Evolutionary conservation across 768 basidiomycete species (phyloP).

Genomic region (Dioszegia crocea): DNA sequence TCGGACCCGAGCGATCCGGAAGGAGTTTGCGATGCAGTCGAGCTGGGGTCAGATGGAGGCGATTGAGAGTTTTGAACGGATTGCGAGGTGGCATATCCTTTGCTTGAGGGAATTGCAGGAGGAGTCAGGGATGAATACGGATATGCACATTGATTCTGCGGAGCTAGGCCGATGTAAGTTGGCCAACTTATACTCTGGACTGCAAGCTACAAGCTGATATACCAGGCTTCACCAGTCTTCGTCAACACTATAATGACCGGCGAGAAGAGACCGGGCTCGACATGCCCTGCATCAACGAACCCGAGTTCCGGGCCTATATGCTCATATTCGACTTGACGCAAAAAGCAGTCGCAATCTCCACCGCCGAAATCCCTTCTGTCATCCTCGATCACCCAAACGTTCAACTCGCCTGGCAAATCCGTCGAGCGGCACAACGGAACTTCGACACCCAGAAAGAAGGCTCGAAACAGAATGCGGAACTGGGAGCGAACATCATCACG

Average conservation of each 20-base stretch:
- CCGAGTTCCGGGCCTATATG: slow-evolving; percentile 95
- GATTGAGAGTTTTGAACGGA: slow-evolving; percentile 87
- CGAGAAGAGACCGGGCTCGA: slow-evolving; percentile 54
- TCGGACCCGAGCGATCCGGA: slow-evolving; percentile 80
- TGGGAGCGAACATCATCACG: slow-evolving; percentile 55
- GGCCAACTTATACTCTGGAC: neutral
- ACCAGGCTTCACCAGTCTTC: slow-evolving; percentile 81
- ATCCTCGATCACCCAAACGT: slow-evolving; percentile 72
- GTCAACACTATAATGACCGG: slow-evolving; percentile 88
- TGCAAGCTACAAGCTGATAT: neutral
- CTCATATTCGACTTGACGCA: slow-evolving; percentile 87
- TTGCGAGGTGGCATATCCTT: slow-evolving; percentile 88
- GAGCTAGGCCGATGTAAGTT: slow-evolving; percentile 54
- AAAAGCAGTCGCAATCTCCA: slow-evolving; percentile 67
- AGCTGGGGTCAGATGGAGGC: slow-evolving; percentile 65
- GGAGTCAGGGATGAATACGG: slow-evolving; percentile 37
- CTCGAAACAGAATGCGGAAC: slow-evolving; percentile 61
- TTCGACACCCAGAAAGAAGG: slow-evolving; percentile 54
- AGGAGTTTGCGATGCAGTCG: slow-evolving; percentile 92
- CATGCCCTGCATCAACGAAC: slow-evolving; percentile 68
- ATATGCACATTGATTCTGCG: slow-evolving; percentile 42
- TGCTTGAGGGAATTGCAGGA: slow-evolving; percentile 59
- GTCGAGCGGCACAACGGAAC: slow-evolving; percentile 70
- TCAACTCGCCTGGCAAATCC: slow-evolving; percentile 74
- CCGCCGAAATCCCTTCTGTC: slow-evolving; percentile 56